Evolutionary conservation across 2,329 filamentous ascomycete genomes (phyloP), one percentile per base, ranked within the genome.

Genomic region (Chrysoporthe puriensis): DNA sequence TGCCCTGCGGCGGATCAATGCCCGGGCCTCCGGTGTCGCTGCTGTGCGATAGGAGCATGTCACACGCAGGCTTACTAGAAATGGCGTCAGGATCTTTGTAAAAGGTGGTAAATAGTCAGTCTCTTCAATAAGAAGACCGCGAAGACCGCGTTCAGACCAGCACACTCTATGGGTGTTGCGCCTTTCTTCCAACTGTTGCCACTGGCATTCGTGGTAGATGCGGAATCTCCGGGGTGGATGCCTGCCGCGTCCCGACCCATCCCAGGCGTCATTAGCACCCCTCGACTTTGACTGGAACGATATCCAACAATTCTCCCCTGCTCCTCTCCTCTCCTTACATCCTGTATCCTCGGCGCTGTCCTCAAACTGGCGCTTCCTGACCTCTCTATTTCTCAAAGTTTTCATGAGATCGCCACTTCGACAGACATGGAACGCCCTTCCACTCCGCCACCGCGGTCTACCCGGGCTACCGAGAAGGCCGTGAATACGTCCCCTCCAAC

Each of bases 401-500:
- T 59, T 3, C 34, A 2, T 32, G 44, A 46, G 5, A 48, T 18
- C 34, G 3, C 9, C 9, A 11, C 14, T 36, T 7, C 36, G 40
- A 13, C 34, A 48, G 36, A 18, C 50, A 87, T 86, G 84, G 83
- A 83, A 58, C 80, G 80, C 13, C 77, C 81, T 36, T 75, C 76
- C 14, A 86, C 84, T 66, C 84, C 84, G 65, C 82, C 83, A 50
- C 72, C 74, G 64, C 71, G 72, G 21, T 70, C 77, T 26, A 66
- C 70, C 57, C 66, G 76, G 64, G 67, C 74, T 74, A 59, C 76
- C 74, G 21, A 70, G 71, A 67, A 75, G 74, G 7, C 74, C 74
- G 52, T 60, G 43, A 66, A 68, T 44, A 71, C 74, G 43, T 83
- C 84, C 40, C 85, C 86, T 43, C 84, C 80, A 4, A 87, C 86